A percentile compares a stretch with the other conserved stretches of the same genome.
These are phyloP conservation scores for Pisolithus tinctorius DNA, from an alignment of 768 basidiomycete species.

Conservation along the genomic window DNA sequence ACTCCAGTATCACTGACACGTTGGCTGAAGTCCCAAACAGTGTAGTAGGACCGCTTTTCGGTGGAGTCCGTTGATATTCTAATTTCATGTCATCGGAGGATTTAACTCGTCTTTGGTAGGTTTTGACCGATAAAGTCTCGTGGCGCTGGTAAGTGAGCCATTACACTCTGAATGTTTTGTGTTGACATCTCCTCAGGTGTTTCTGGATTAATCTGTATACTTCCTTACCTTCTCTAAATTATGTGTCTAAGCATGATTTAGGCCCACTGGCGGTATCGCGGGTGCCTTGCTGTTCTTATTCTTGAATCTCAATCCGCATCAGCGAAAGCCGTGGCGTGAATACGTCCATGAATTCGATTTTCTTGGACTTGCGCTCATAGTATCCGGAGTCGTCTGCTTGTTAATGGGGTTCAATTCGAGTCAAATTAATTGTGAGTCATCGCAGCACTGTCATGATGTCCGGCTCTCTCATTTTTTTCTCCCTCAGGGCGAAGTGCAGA, in stretches of 20 bases:
- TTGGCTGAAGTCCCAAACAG: slow-evolving; percentile 9
- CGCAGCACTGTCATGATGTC: neutral
- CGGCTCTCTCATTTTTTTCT: neutral
- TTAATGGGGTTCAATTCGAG: slow-evolving; percentile 34
- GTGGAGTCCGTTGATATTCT: slow-evolving; percentile 22
- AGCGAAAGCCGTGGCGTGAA: slow-evolving; percentile 24
- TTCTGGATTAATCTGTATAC: slow-evolving; percentile 32
- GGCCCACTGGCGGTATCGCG: slow-evolving; percentile 32
- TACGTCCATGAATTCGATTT: slow-evolving; percentile 34
- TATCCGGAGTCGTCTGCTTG: slow-evolving; percentile 33
- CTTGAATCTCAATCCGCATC: slow-evolving; percentile 30
- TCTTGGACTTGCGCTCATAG: slow-evolving; percentile 28
- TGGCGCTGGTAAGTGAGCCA: slow-evolving; percentile 31
- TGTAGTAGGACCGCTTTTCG: slow-evolving; percentile 38
- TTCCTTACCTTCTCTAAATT: neutral
- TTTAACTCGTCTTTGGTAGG: slow-evolving; percentile 10
- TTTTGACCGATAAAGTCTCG: slow-evolving; percentile 27
- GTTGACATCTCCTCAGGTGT: slow-evolving; percentile 22
- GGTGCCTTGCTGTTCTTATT: slow-evolving; percentile 26
- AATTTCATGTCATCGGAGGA: neutral
- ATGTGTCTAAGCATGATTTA: slow-evolving; percentile 5
- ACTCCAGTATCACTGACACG: neutral
- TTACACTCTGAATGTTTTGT: too few species aligned
- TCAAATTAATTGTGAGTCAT: slow-evolving; percentile 24
- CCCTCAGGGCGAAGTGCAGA: slow-evolving; percentile 21